Evolutionary conservation across 805 yeast species (phyloP), one percentile per base, ranked within the genome.

Genomic region (Metschnikowia peoriensis): DNA sequence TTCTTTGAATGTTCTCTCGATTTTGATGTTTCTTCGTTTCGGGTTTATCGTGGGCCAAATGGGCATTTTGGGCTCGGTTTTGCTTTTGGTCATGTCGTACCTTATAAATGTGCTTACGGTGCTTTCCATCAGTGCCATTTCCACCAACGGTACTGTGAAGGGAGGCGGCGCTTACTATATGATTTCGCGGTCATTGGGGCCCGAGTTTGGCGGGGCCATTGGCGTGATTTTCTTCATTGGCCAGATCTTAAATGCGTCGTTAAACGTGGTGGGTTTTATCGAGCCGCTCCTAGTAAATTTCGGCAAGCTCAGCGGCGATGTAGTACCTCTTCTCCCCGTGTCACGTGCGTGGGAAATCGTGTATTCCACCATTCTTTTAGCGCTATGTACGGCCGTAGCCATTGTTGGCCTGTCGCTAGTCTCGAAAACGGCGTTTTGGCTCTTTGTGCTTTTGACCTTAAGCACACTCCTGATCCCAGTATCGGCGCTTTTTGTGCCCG

Each of bases 91-190:
- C 1, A 66, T 90, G 66, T 87, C 96, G 45, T 94, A 92, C 66
- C 65, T 83, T 3, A 90, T 94, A 56, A 87, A 93, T 65, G 74
- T 90, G 6, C 74, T 94, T 51, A 94, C 99, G 0, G 89, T 96
- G 0, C 70, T 94, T 59, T 89, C 97, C 17, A 85, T 94, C 53
- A 88, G 96, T 50, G 99, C 99, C 1, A 94, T 94, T 55, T 90
- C 97, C 1, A 94, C 99, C 1, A 94, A 94, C 65, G 99, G 99
- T 22, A 90, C 96, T 0, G 98, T 94, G 2, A 82, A 91, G 60
- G 98, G 98, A 12, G 99, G 99, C 14, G 99, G 99, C 45, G 97
- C 98, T 0, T 94, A 94, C 66, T 94, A 91, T 63, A 94, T 94
- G 97, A 90, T 94, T 54, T 88, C 96, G 35, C 78, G 99, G 59